Base-by-base conservation (phyloP, 768 basidiomycete species). In the Porphyrellus cyaneotinctus region DNA sequence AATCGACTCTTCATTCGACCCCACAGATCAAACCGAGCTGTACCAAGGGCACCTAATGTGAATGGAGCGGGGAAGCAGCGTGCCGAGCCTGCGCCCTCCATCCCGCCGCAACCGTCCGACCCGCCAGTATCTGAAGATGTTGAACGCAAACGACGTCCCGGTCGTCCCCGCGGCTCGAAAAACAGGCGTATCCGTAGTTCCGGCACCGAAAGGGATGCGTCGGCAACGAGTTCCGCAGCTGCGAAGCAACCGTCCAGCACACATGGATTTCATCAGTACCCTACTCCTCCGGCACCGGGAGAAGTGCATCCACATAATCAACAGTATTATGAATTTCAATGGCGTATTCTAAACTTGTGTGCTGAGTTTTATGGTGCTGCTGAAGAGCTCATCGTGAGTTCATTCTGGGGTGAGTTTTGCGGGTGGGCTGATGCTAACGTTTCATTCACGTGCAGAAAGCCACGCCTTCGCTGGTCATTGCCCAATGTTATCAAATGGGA, bases 281-380 rank as follows among this genome's bases (percentile, higher is more conserved):
- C 71, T 37, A 66, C 67, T 43, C 70, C 74, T 26, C 72, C 77
- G 42, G 68, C 71, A 26, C 68, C 77, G 23, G 72, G 78, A 13
- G 75, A 75, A 41, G 72, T 83, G 23, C 80, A 79, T 51, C 73
- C 82, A 3, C 81, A 84, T 57, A 87, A 87, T 64, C 84, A 88
- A 56, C 82, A 84, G 61, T 90, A 88, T 67, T 88, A 88, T 67
- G 87, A 91, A 64, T 91, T 91, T 62, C 88, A 91, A 65, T 91
- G 88, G 88, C 82, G 87, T 49, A 81, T 89, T 36, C 67, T 91
- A 52, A 88, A 88, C 62, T 72, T 91, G 36, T 91, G 88, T 67
- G 83, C 87, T 1, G 89, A 91, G 65, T 91, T 91, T 65, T 91
- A 91, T 70, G 84, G 82, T 24, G 88, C 88, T 7, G 88, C 88